These are phyloP conservation scores for Pseudoneurospora amorphoporcata DNA, from an alignment of 495 filamentous ascomycete genomes.

Conservation along the genomic window DNA sequence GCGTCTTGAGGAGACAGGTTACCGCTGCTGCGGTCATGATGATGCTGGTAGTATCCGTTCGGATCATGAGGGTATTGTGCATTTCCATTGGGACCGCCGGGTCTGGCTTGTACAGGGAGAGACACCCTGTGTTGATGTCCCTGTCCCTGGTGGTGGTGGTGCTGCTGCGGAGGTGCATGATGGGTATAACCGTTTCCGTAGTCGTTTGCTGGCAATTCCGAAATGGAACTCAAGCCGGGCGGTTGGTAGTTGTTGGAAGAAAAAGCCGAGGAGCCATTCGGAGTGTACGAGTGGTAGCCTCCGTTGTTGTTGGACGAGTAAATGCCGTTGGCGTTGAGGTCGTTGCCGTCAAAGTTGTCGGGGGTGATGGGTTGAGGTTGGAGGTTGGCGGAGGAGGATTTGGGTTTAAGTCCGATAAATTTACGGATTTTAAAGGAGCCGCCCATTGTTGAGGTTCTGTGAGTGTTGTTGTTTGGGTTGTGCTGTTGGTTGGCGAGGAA, in stretches of 20 bases:
- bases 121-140: neutral
- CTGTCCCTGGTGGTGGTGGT: neutral
- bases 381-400: neutral
- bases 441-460: neutral
- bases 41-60: neutral
- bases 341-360: neutral
- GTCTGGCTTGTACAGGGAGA: neutral
- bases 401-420: neutral
- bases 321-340: neutral
- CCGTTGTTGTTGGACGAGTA: neutral
- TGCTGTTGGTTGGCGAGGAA: neutral
- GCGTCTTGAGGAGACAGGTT: neutral
- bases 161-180: neutral
- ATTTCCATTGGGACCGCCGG: neutral
- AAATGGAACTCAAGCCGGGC: neutral
- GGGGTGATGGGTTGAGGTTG: neutral
- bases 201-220: neutral
- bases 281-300: neutral
- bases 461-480: neutral
- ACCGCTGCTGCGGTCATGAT: neutral
- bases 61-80: neutral
- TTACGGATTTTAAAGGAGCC: neutral
- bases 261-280: no score
- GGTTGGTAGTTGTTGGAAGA: neutral
- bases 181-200: neutral